Conservation (phyloP, 805 yeast species). For the Danielozyma ontarioensis region DNA sequence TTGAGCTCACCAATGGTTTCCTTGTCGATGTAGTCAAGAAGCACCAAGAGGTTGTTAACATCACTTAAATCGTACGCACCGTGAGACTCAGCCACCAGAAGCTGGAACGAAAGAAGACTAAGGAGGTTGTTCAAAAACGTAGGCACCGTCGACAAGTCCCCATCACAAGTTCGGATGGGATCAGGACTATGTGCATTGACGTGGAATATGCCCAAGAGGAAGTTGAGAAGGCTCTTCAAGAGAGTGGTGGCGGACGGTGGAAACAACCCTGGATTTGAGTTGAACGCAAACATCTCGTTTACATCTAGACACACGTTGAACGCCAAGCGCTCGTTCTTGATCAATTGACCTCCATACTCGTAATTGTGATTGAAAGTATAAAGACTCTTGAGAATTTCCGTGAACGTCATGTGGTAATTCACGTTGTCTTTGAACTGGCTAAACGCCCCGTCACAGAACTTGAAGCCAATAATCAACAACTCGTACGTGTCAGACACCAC, state of each 20-base stretch:
- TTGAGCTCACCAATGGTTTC: background rate
- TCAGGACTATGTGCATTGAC: too few species aligned
- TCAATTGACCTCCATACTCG: conserved; percentile 1
- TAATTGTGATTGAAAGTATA: conserved; percentile 21
- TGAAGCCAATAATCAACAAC: conserved; percentile 11
- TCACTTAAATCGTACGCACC: background rate
- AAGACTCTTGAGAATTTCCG: conserved; percentile 20
- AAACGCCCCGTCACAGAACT: conserved; percentile 5
- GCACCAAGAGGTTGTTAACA: background rate
- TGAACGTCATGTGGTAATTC: conserved; percentile 7
- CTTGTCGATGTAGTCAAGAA: background rate
- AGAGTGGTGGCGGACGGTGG: background rate
- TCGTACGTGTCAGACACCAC: conserved; percentile 7
- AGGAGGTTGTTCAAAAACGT: background rate
- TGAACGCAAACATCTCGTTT: background rate
- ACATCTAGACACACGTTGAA: background rate
- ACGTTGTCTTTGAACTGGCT: background rate
- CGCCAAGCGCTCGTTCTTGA: conserved; percentile 1
- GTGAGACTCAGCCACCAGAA: background rate
- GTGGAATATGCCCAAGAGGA: conserved; percentile 5
- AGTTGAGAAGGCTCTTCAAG: conserved; percentile 5
- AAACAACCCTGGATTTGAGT: background rate
- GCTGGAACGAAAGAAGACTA: background rate
- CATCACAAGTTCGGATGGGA: too few species aligned
- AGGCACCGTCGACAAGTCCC: background rate